Conservation (phyloP, 2,329 filamentous ascomycete genomes). For the Penicillium olsonii region DNA sequence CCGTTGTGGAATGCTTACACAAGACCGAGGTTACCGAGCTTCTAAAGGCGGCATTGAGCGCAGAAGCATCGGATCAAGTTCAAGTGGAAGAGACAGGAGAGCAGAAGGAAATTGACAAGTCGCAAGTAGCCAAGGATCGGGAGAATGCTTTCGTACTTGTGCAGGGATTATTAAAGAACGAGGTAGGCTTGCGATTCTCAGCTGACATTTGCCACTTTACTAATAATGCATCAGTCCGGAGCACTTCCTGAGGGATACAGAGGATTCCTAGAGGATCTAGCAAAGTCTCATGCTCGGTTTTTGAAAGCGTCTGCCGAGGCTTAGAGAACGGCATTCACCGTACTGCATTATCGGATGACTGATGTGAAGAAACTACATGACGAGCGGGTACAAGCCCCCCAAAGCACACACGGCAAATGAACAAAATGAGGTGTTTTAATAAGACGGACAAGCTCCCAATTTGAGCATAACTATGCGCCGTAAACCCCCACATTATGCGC, state of each 20-base stretch:
- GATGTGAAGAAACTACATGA: too few species aligned
- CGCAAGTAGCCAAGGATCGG: slow-evolving; percentile 39
- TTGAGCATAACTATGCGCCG: neutral
- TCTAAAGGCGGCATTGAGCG: slow-evolving; percentile 35
- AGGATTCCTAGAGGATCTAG: slow-evolving; percentile 31
- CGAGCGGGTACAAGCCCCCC: too few species aligned
- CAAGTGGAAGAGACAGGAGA: slow-evolving; percentile 7
- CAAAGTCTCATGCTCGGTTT: slow-evolving; percentile 26
- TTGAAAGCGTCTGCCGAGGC: slow-evolving; percentile 13
- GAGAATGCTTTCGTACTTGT: slow-evolving; percentile 45
- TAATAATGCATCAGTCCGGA: slow-evolving; percentile 26
- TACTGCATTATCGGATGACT: too few species aligned
- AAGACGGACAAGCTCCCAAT: too few species aligned
- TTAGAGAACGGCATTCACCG: neutral
- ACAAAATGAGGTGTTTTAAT: too few species aligned
- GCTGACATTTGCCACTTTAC: slow-evolving; percentile 19
- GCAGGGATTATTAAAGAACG: slow-evolving; percentile 40
- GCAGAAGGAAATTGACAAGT: slow-evolving; percentile 22
- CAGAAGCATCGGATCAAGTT: slow-evolving; percentile 15
- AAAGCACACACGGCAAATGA: too few species aligned
- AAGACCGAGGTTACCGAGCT: slow-evolving; percentile 36
- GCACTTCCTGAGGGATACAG: slow-evolving; percentile 30
- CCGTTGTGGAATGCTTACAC: slow-evolving; percentile 38
- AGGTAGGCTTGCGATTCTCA: slow-evolving; percentile 32
- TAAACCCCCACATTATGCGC: neutral